Evolutionary conservation across 1,139 yeast species (phyloP).

Genomic region (Taiozyma onychis): DNA sequence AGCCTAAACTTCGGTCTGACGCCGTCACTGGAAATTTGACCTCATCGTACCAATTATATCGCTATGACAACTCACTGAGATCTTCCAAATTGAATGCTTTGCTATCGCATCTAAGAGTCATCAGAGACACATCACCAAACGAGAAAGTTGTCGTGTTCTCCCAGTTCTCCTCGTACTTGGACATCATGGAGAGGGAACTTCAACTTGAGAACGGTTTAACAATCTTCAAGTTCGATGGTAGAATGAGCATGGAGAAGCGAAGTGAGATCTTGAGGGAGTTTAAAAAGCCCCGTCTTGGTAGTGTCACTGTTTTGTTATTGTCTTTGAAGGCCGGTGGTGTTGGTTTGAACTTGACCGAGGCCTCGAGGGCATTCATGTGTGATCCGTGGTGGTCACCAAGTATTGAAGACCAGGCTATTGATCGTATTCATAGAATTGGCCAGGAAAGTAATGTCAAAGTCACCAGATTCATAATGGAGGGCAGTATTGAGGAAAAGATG

Average conservation of each 20-base stretch:
- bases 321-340: conserved; percentile 95
- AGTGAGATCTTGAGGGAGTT: conserved; percentile 56
- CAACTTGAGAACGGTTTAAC: conserved; percentile 39
- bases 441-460: conserved; percentile 72
- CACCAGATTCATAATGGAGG: conserved; percentile 72
- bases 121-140: conserved; percentile 50
- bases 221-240: conserved; percentile 74
- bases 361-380: conserved; percentile 85
- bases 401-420: conserved; percentile 92
- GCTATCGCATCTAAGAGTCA: conserved; percentile 47
- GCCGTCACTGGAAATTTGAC: neutral
- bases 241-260: conserved; percentile 64
- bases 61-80: conserved; percentile 26
- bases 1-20: conserved; percentile 8
- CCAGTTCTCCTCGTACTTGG: conserved; percentile 82
- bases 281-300: conserved; percentile 26
- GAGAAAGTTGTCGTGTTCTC: conserved; percentile 86
- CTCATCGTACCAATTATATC: conserved; percentile 12
- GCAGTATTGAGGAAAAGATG: conserved; percentile 90
- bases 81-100: conserved; percentile 79
- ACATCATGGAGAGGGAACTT: conserved; percentile 64
- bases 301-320: conserved; percentile 55
- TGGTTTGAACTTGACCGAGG: conserved; percentile 83
- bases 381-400: conserved; percentile 99
- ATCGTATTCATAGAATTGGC: conserved; percentile 89